Conservation (phyloP, 345 rosid species). For the Brassica cretica region DNA sequence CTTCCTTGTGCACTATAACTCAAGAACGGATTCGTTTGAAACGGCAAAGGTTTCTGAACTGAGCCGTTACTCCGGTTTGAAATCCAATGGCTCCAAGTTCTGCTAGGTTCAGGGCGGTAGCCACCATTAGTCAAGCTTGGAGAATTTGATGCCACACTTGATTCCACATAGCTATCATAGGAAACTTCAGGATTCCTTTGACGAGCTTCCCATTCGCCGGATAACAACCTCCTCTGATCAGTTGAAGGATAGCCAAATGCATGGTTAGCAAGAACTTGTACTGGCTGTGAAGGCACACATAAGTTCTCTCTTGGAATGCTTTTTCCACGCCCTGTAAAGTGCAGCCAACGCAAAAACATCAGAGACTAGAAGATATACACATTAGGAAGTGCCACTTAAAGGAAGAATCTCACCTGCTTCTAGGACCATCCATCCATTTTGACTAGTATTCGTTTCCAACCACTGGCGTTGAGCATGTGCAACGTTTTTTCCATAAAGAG, state of each 20-base stretch:
- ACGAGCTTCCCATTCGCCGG: slow-evolving; percentile 49
- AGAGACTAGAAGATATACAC: slow-evolving; percentile 22
- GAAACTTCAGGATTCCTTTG: slow-evolving; percentile 49
- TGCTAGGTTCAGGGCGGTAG: slow-evolving; percentile 48
- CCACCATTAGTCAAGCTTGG: slow-evolving; percentile 43
- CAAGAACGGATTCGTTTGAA: slow-evolving; percentile 51
- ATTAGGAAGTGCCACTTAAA: slow-evolving; percentile 10
- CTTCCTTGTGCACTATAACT: slow-evolving; percentile 46
- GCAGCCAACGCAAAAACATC: slow-evolving; percentile 30
- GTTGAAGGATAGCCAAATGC: slow-evolving; percentile 43
- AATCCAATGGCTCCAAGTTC: slow-evolving; percentile 57
- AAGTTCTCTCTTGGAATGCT: slow-evolving; percentile 43
- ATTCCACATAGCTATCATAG: slow-evolving; percentile 45
- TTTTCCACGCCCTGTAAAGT: slow-evolving; percentile 54
- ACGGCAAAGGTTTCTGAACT: slow-evolving; percentile 56
- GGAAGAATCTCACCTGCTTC: slow-evolving; percentile 59
- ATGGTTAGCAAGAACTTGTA: slow-evolving; percentile 47
- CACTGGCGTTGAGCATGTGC: slow-evolving; percentile 33
- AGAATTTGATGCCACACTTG: slow-evolving; percentile 50
- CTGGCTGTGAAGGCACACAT: slow-evolving; percentile 50
- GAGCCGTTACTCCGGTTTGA: slow-evolving; percentile 51
- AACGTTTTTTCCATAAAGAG: slow-evolving; percentile 45
- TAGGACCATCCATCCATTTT: slow-evolving; percentile 32
- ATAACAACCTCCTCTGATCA: slow-evolving; percentile 47
- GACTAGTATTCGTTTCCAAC: slow-evolving; percentile 44